Base-by-base conservation (phyloP, 257 asterid genomes). In the Solanum megistacrolobum region DNA sequence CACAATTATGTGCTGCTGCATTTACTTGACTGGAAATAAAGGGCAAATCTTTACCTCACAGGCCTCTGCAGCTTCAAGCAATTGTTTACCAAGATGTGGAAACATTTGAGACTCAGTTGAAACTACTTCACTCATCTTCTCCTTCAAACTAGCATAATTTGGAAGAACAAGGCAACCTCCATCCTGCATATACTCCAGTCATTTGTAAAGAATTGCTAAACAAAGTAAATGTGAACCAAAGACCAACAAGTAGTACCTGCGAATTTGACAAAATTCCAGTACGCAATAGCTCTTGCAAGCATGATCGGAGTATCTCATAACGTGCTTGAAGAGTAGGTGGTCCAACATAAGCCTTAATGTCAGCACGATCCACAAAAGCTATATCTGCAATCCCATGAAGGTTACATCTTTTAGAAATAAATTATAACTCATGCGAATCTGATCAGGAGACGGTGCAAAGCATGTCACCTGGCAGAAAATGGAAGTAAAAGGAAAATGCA, bases 351-450 rank as follows among this genome's bases (percentile, higher is more conserved):
- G 99, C 99, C 93, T 96, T 97, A 85, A 97, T 96, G 91, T 97
- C 99, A 91, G 99, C 99, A 88, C 99, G 96, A 92, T 97, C 99
- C 46, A 97, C 98, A 87, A 97, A 97, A 74, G 99, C 99, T 79
- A 97, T 92, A 89, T 97, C 99, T 97, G 95, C 92, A 91, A 89
- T 55, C 85, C 25, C 85, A 79, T 86, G 92, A 85, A 89, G 69
- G 43, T 88, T 55, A 83, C 65, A 43, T 18, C 39, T 29, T 79
- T 48, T 29, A 48, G 85, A 48, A 82, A 48, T 41, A 55, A 69
- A 23, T 74, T 52, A 55, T 5, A 43, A 16, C 69, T 27, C 55
- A 29, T 3, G 69, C 7, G n/a, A 82, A 31, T 48, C 68, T 82
- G 41, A 82, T 48, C 85, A 27, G 41, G 69, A 29, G 60, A 81